A percentile compares a stretch with the other conserved stretches of the same genome.
Conservation (phyloP, 129 eudicot genomes). For the Flaveria ramosissima region DNA sequence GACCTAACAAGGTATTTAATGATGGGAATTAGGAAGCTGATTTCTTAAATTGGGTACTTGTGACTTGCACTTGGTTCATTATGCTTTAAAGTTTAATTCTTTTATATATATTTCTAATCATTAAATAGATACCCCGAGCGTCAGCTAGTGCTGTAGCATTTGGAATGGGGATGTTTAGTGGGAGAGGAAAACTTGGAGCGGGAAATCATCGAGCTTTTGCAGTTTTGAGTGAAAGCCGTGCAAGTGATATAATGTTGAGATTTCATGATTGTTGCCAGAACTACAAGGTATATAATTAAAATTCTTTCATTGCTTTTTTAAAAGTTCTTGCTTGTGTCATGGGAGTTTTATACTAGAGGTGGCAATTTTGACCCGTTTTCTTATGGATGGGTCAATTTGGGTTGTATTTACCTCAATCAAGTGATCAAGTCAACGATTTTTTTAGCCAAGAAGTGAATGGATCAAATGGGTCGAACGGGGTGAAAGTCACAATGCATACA, state of each 20-base stretch:
- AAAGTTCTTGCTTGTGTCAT: neutral
- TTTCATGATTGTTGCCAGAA: slow-evolving; percentile 94
- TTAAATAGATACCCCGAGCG: slow-evolving; percentile 76
- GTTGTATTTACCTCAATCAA: neutral
- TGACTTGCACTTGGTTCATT: slow-evolving; percentile 12
- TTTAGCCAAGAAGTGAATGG: neutral
- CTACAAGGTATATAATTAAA: slow-evolving; percentile 67
- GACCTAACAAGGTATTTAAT: neutral
- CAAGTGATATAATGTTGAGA: slow-evolving; percentile 88
- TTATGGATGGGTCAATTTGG: neutral
- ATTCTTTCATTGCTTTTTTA: neutral
- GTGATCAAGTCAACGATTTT: neutral
- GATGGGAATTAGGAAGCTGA: slow-evolving; percentile 9
- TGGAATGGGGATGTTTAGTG: slow-evolving; percentile 95
- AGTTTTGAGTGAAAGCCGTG: slow-evolving; percentile 85
- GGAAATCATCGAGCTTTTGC: slow-evolving; percentile 94
- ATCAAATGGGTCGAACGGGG: neutral
- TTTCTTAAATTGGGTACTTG: slow-evolving; percentile 7
- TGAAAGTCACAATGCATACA: neutral
- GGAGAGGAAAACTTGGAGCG: slow-evolving; percentile 78
- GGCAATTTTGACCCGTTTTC: neutral
- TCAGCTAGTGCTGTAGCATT: slow-evolving; percentile 99
- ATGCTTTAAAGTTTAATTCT: neutral
- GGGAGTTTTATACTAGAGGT: neutral
- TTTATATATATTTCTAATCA: neutral